Conservation (phyloP, 1,139 yeast species). For the Spathaspora sp. region DNA sequence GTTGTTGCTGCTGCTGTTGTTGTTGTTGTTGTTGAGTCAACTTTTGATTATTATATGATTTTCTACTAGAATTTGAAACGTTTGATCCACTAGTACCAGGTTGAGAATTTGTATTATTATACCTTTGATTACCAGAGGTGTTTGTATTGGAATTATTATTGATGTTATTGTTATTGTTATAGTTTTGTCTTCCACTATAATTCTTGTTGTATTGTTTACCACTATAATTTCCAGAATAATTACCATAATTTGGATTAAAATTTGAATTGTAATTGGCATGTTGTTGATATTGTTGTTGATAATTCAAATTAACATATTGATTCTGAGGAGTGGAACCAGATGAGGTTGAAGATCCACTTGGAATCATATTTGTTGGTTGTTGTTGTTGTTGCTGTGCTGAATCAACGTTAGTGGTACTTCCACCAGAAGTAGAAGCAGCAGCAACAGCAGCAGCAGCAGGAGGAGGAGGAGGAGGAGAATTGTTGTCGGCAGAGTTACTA, state of each 20-base stretch:
- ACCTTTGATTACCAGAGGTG: slow-evolving; percentile 8
- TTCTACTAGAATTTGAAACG: slow-evolving; percentile 13
- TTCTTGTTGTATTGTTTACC: slow-evolving; percentile 9
- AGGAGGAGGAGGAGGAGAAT: not conserved
- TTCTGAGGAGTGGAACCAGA: slow-evolving; percentile 4
- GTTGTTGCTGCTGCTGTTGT: slow-evolving; percentile 8
- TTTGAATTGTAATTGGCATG: slow-evolving; percentile 1
- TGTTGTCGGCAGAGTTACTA: not conserved
- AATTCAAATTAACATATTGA: slow-evolving; percentile 8
- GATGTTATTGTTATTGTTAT: slow-evolving; percentile 10
- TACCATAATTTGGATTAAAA: slow-evolving; percentile 6
- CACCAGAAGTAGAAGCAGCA: no score
- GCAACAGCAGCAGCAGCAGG: slow-evolving; percentile 1
- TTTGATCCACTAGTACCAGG: slow-evolving; percentile 4
- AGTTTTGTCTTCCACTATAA: slow-evolving; percentile 13
- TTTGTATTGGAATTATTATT: slow-evolving; percentile 5
- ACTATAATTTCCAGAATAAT: slow-evolving; percentile 4
- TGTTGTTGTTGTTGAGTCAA: slow-evolving; percentile 17
- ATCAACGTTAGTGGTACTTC: not conserved
- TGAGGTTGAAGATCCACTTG: not conserved
- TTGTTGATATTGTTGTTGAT: slow-evolving; percentile 7
- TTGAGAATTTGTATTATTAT: slow-evolving; percentile 9
- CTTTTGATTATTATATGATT: slow-evolving; percentile 19
- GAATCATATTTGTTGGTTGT: slow-evolving; percentile 3
- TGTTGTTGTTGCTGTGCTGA: no score